Percentiles rank a stretch among this genome's conserved stretches.
These are phyloP conservation scores for Pancytospora philotis DNA, from an alignment of 371 early-diverging fungal genomes.

Conservation along the genomic window DNA sequence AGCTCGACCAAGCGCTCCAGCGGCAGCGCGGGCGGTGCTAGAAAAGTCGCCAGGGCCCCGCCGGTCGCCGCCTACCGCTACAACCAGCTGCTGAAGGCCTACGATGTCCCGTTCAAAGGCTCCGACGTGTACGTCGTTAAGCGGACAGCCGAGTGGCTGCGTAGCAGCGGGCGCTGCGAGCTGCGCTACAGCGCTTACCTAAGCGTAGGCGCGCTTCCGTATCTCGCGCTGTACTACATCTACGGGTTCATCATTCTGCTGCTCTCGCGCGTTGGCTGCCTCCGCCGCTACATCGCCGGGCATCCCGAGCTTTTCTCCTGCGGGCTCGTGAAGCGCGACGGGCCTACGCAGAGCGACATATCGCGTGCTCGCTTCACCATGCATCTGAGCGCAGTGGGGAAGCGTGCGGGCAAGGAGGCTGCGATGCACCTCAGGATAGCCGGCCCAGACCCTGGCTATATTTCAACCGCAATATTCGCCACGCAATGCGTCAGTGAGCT, in stretches of 20 bases:
- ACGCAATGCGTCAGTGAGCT: constrained; percentile 31
- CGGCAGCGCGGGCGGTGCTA: neutral
- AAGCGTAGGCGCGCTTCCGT: constrained; percentile 24
- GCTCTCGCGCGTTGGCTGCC: constrained; percentile 25
- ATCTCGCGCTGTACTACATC: constrained; percentile 24
- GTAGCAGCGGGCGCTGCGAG: neutral
- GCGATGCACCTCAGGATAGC: constrained; percentile 38
- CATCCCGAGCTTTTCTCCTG: constrained; percentile 41
- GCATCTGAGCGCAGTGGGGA: constrained; percentile 37
- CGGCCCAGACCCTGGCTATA: constrained; percentile 60
- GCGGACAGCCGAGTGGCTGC: constrained; percentile 40
- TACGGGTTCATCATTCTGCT: constrained; percentile 17
- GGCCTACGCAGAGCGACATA: constrained; percentile 41
- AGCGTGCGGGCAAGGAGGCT: constrained; percentile 9
- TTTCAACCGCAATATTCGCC: constrained; percentile 52
- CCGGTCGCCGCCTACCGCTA: constrained; percentile 31
- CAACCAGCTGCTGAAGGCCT: constrained; percentile 25
- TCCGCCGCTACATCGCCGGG: constrained; percentile 21
- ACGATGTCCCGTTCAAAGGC: constrained; percentile 51
- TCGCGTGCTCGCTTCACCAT: constrained; percentile 47
- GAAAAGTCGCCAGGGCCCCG: constrained; percentile 8
- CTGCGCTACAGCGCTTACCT: constrained; percentile 40
- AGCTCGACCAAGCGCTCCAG: neutral
- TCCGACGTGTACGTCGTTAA: constrained; percentile 55
- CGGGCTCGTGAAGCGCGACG: constrained; percentile 43